Percentiles rank a stretch among this genome's conserved stretches.
Evolutionary conservation across 176 grass and related monocot genomes (phyloP).

Genomic region (Miscanthus lutarioriparius): DNA sequence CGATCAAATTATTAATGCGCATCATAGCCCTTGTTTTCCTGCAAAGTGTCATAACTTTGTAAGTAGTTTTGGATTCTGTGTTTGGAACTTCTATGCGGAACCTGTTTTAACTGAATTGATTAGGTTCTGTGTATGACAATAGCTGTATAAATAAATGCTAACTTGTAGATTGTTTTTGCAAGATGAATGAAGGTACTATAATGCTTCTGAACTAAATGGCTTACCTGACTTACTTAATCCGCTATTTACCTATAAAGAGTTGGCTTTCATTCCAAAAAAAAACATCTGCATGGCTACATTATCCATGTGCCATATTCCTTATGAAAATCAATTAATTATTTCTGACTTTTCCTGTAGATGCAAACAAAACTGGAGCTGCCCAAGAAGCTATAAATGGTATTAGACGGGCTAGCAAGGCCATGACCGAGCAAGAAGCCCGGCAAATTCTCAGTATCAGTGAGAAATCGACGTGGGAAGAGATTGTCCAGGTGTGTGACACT

Average conservation of each 20-base stretch:
- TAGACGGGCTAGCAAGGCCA: slow-evolving; percentile 62
- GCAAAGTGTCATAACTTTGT: background rate
- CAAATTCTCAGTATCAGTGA: slow-evolving; percentile 72
- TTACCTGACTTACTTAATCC: background rate
- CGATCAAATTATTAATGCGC: background rate
- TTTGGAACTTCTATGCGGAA: background rate
- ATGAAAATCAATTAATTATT: background rate
- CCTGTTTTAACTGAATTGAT: background rate
- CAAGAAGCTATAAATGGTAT: slow-evolving; percentile 83
- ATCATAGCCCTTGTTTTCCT: background rate
- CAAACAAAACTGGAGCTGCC: slow-evolving; percentile 78
- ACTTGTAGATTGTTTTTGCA: background rate
- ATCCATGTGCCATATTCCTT: background rate
- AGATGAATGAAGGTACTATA: background rate
- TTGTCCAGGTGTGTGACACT: slow-evolving; percentile 53
- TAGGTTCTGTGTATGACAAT: background rate
- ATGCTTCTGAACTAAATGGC: background rate
- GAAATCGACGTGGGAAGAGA: slow-evolving; percentile 72
- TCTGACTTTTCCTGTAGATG: slow-evolving; percentile 50
- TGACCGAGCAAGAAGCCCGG: slow-evolving; percentile 88
- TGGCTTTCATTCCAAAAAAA: background rate
- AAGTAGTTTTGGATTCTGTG: background rate
- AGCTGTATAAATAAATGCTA: background rate
- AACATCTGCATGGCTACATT: background rate
- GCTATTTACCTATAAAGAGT: background rate